phyloP scores from a whole-genome alignment of 306 rosid species.

The Citrullus mucosospermus region DNA sequence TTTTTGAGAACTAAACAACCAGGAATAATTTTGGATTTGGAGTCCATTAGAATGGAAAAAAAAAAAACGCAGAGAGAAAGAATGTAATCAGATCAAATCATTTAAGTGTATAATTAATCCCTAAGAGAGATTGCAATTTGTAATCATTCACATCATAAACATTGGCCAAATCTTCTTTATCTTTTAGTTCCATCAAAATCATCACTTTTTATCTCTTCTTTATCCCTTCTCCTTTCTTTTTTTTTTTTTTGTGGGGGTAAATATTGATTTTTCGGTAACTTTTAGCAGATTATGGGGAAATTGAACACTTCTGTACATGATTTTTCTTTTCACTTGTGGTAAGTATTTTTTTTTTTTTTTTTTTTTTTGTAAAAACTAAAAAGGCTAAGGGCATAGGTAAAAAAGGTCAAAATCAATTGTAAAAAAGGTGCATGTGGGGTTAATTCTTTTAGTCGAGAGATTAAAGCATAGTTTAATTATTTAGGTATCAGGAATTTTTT shows the following conservation, averaged over 20 bases:
- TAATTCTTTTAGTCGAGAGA: neutral
- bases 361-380: too few species aligned
- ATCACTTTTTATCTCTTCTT: neutral
- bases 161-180: neutral
- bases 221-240: neutral
- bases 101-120: neutral
- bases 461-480: too few species aligned
- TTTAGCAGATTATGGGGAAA: neutral
- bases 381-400: neutral
- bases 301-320: neutral
- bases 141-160: neutral
- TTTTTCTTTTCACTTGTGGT: neutral
- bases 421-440: neutral
- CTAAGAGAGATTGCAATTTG: neutral
- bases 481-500: too few species aligned
- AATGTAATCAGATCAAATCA: neutral
- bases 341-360: neutral
- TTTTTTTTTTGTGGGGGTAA: neutral
- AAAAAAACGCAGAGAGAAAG: neutral
- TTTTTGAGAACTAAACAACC: neutral
- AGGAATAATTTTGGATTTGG: neutral
- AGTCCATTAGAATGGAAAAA: neutral
- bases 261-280: too few species aligned
- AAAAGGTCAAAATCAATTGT: neutral
- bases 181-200: conserved; percentile 1